Conservation (phyloP, 2,329 filamentous ascomycete species). For the Cordyceps cateniannulata region DNA sequence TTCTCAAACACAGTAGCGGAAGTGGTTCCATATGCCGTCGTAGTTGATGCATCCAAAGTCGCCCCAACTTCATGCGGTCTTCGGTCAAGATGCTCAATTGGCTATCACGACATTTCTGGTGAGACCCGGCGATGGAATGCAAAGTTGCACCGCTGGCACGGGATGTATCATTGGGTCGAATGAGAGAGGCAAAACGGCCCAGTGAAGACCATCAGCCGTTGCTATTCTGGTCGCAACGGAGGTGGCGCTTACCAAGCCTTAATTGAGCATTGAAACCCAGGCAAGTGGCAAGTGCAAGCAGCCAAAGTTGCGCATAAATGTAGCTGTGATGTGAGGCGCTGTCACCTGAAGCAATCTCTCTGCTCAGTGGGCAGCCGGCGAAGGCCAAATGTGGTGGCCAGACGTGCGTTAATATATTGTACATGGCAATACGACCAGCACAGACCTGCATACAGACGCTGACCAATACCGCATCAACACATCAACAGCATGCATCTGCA, state of each 20-base stretch:
- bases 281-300: background rate
- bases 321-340: background rate
- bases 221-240: too few species aligned
- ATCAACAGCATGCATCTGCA: conserved; percentile 4
- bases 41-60: background rate
- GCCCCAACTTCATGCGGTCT: background rate
- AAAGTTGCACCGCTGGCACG: too few species aligned
- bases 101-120: background rate
- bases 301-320: background rate
- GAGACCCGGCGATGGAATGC: too few species aligned
- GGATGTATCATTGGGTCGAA: too few species aligned
- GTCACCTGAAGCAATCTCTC: background rate
- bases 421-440: background rate
- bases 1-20: background rate
- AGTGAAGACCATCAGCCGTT: too few species aligned
- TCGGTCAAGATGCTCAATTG: background rate
- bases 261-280: background rate
- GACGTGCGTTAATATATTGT: background rate
- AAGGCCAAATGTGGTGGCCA: background rate
- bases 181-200: too few species aligned
- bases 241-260: background rate
- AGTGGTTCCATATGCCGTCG: background rate
- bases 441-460: background rate
- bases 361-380: too few species aligned
- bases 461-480: background rate